These are phyloP conservation scores for Mimosa bimucronata DNA, from an alignment of 306 rosid species.

Conservation along the genomic window DNA sequence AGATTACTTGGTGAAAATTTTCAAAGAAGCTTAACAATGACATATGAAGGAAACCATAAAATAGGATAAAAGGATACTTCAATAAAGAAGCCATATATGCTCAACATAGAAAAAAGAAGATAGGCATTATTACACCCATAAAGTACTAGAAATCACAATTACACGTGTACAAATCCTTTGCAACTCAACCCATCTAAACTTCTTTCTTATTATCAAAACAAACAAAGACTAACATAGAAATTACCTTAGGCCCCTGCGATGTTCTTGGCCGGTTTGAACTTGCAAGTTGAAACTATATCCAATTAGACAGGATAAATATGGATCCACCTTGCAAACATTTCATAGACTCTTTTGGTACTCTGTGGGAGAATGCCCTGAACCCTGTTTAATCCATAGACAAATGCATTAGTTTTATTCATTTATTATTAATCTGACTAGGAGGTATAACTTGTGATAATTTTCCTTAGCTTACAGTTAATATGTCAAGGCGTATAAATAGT, in stretches of 20 bases:
- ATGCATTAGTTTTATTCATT: neutral
- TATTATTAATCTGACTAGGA: neutral
- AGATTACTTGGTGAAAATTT: too few relatives aligned
- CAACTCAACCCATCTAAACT: neutral
- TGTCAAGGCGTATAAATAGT: neutral
- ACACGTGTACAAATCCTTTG: neutral
- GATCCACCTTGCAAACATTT: conserved; percentile 27
- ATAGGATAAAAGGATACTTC: neutral
- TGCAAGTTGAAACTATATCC: too few relatives aligned
- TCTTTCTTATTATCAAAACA: neutral
- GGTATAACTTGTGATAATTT: neutral
- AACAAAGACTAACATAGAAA: neutral
- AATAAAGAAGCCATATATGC: neutral
- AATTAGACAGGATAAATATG: conserved; percentile 12
- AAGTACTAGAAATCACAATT: neutral
- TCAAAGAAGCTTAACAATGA: neutral
- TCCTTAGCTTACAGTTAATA: conserved; percentile 1
- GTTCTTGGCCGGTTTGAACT: neutral
- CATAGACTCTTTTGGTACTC: neutral
- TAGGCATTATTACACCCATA: neutral
- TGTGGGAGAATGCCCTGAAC: conserved; percentile 14
- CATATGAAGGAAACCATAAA: neutral
- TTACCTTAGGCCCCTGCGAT: neutral
- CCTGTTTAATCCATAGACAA: neutral
- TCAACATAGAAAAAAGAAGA: neutral